Evolutionary conservation across 164 flowering plant species (phyloP), one percentile per base, ranked within the genome.

Genomic region (Umbilicus rupestris): DNA sequence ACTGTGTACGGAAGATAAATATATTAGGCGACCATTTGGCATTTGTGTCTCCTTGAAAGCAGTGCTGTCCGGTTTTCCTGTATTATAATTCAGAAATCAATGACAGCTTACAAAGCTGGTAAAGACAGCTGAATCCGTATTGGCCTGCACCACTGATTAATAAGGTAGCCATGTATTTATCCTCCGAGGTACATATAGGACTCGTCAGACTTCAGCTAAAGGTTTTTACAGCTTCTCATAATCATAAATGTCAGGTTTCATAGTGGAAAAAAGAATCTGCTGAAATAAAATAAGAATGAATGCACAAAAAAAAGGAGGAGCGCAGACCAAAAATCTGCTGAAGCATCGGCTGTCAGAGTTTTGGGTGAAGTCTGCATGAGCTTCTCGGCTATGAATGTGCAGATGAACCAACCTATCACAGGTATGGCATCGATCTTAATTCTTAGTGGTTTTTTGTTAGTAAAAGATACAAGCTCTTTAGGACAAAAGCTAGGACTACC

Each of bases 121-220:
- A 80, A 66, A 88, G 80, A 45, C 94, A 90, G 75, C 76, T 74
- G 73, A 79, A 79, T 70, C 90, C 94, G 72, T 77, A 84, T 19
- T 87, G 83, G 46, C 94, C 87, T 44, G 90, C 89, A 63, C 90
- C 89, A 62, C 80, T 82, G 63, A 88, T 75, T 70, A 88, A 68
- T 65, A 85, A 68, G 62, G 94, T 83, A 20, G 87, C 81, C 78
- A 84, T 86, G 77, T 82, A 88, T 71, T 83, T 83, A 64, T 88
- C 94, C 70, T 77, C 81, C 41, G 82, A 65, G 24, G 85, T 79
- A 66, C 85, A 80, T 7, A 67, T 68, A 39, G 82, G 66, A 63
- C 41, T 76, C 26, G 74, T 73, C 69, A 88, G 68, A 65, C 83
- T 88, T 69, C 87, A 22, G 89, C 83, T 67, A 88, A 41, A 72